Base-by-base conservation (phyloP, 78 protist genomes). In the Cavenderia fasciculata region DNA sequence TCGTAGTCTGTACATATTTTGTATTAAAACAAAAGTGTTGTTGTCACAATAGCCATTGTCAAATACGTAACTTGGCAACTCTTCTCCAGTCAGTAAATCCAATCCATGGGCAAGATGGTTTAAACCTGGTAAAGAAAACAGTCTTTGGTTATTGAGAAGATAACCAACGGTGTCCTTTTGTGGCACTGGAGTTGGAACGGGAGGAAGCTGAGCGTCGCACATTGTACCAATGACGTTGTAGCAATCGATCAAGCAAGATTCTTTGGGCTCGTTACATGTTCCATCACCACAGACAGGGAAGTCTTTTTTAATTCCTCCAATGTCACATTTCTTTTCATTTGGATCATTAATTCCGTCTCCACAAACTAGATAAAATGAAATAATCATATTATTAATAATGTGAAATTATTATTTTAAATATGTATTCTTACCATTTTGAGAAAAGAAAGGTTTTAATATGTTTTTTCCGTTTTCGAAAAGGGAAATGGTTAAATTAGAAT, bases 71-170 rank as follows among this genome's bases (percentile, higher is more conserved):
- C 21, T 14, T 59, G 66, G 66, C 5, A 23, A 10, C 12, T 59
- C 66, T 59, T 59, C 66, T 16, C 66, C 66, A 31, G 66, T 59
- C 6, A 25, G 12, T 16, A 68, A 12, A 68, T 68, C 56, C n/a
- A 68, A 3, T 10, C 74, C 74, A 46, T 68, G 74, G 4, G 46
- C 1, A 4, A 68, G 8, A 44, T 40, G 25, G 34, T n/a, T 14
- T 1, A 68, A 4, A 68, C 74, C 74, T 68, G 74, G 74, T 5
- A 68, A 34, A 7, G 74, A 31, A 19, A 68, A 68, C 25, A 31
- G 23, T 10, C 27, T n/a, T 19, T 68, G 52, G 56, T 68, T 68
- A 4, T 41, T 19, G 2, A 68, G 31, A 1, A 68, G 21, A 21
- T n/a, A 1, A 1, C 44, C 31, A 44, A 68, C 46, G 2, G 74